These are phyloP conservation scores for Coniochaeta hoffmannii DNA, from an alignment of 2,329 filamentous ascomycete species.

Conservation along the genomic window DNA sequence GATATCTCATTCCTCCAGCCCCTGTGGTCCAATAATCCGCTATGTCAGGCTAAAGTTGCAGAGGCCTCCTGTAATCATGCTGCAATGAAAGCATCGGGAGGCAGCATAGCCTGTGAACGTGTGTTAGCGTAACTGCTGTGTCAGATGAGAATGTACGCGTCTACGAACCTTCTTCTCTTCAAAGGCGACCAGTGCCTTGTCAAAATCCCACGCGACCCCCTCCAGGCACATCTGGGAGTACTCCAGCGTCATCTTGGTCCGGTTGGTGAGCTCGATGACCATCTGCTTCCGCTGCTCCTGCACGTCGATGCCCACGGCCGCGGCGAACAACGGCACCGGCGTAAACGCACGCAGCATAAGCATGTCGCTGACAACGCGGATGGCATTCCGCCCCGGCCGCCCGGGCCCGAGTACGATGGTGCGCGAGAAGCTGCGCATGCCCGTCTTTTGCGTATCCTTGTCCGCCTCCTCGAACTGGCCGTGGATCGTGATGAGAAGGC, in stretches of 20 bases:
- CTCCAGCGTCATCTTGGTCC: constrained; percentile 71
- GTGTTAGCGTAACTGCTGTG: not conserved
- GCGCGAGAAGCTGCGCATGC: constrained; percentile 73
- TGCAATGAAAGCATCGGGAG: constrained; percentile 1
- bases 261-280: constrained; percentile 65
- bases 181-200: constrained; percentile 68
- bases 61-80: not conserved
- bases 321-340: constrained; percentile 29
- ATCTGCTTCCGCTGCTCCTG: constrained; percentile 57
- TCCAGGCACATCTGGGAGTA: constrained; percentile 77
- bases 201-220: constrained; percentile 73
- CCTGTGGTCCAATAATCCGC: too few relatives aligned
- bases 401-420: constrained; percentile 75
- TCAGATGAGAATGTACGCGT: not conserved
- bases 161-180: constrained; percentile 55
- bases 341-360: constrained; percentile 63
- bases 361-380: constrained; percentile 76
- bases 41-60: too few relatives aligned
- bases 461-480: constrained; percentile 77
- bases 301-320: constrained; percentile 5
- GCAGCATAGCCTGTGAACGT: not conserved
- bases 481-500: constrained; percentile 71
- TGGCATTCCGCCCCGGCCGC: constrained; percentile 50
- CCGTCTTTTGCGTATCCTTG: constrained; percentile 42
- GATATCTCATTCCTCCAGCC: not conserved